phyloP scores from a whole-genome alignment of 345 rosid species.

The Eucalyptus erythrocorys region DNA sequence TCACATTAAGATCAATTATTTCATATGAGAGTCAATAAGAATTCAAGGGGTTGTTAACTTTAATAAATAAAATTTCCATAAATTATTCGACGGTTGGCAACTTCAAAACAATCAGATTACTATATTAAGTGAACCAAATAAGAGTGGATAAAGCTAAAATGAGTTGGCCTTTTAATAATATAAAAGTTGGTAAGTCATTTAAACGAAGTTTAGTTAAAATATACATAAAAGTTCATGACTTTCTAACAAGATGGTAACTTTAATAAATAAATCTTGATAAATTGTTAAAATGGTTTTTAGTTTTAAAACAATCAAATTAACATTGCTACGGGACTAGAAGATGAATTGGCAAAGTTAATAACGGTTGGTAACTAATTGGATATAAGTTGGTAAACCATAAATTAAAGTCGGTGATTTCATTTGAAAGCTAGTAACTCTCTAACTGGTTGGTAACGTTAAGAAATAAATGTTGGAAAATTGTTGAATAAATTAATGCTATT shows the following conservation, averaged over 20 bases:
- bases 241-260: not conserved
- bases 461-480: not conserved
- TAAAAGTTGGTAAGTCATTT: not conserved
- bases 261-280: not conserved
- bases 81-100: not conserved
- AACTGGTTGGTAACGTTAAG: not conserved
- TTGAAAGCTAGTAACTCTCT: not conserved
- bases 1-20: not conserved
- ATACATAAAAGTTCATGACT: not conserved
- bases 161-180: not conserved
- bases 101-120: not conserved
- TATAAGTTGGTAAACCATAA: not conserved
- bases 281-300: not conserved
- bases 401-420: not conserved
- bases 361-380: not conserved
- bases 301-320: not conserved
- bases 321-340: not conserved
- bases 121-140: not conserved
- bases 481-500: not conserved
- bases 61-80: not conserved
- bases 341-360: not conserved
- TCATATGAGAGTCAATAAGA: not conserved
- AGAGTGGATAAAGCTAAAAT: not conserved
- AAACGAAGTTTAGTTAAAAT: not conserved
- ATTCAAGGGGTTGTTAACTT: not conserved